Percentiles rank a stretch among this genome's conserved stretches.
phyloP scores from a whole-genome alignment of 2,329 filamentous ascomycete genomes.

The Diaporthe sp. region DNA sequence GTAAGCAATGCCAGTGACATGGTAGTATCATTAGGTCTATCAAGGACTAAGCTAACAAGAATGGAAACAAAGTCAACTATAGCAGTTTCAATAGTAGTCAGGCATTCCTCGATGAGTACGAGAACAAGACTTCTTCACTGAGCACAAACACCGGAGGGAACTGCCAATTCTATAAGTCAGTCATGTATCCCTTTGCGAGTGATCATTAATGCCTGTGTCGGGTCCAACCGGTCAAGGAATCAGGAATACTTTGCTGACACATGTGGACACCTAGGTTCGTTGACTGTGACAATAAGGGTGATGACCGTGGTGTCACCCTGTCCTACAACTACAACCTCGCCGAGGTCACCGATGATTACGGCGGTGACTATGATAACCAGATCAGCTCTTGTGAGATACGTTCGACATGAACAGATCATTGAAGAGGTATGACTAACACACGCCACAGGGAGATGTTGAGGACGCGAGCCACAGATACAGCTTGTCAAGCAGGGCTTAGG shows the following conservation, averaged over 20 bases:
- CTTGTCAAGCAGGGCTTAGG: not conserved
- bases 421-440: not conserved
- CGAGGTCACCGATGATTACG: not conserved
- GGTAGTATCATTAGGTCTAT: too few relatives aligned
- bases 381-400: slow-evolving; percentile 3
- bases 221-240: too few relatives aligned
- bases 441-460: slow-evolving; percentile 7
- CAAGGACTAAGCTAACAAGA: not conserved
- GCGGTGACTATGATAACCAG: slow-evolving; percentile 13
- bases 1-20: not conserved
- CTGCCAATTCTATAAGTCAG: slow-evolving; percentile 29
- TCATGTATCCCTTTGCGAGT: not conserved
- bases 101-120: not conserved
- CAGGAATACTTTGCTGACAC: not conserved
- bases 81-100: not conserved
- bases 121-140: not conserved
- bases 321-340: not conserved
- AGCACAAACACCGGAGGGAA: slow-evolving; percentile 19
- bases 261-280: not conserved
- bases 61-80: not conserved
- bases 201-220: not conserved
- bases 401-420: accelerated
- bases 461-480: not conserved
- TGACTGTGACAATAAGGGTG: slow-evolving; percentile 3
- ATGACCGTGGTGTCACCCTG: not conserved